Conservation (phyloP, 345 rosid genomes). For the Bretschneidera sinensis region DNA sequence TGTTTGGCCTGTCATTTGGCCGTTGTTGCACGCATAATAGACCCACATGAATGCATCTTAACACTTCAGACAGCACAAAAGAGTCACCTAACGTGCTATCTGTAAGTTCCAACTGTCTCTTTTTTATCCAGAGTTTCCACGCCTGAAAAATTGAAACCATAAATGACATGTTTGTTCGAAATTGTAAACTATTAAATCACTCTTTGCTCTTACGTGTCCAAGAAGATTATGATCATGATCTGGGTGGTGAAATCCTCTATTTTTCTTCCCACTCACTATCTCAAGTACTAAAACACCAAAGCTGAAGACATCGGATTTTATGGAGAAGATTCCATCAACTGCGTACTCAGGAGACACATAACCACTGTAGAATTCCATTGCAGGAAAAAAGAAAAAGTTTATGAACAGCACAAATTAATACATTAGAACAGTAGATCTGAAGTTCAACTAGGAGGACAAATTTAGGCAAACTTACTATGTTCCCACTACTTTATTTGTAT, state of each 20-base stretch:
- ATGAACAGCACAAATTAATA: background rate
- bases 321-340: constrained; percentile 1
- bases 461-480: constrained; percentile 15
- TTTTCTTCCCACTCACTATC: constrained; percentile 10
- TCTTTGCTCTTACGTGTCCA: constrained; percentile 5
- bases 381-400: background rate
- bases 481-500: constrained; percentile 17
- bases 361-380: background rate
- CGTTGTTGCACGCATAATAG: constrained; percentile 20
- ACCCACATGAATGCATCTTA: constrained; percentile 16
- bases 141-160: constrained; percentile 3
- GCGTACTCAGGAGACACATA: constrained; percentile 14
- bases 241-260: constrained; percentile 17
- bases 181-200: background rate
- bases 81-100: constrained; percentile 2
- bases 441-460: too few species aligned
- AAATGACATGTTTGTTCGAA: background rate
- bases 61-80: constrained; percentile 4
- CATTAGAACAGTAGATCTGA: too few species aligned
- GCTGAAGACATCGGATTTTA: constrained; percentile 14
- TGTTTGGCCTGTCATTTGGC: constrained; percentile 12
- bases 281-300: constrained; percentile 14
- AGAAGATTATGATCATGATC: constrained; percentile 2
- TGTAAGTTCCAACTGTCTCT: background rate
- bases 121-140: constrained; percentile 6